Evolutionary conservation across 331 rosid genomes (phyloP), one percentile per base, ranked within the genome.

Genomic region (Dryas integrifolia): DNA sequence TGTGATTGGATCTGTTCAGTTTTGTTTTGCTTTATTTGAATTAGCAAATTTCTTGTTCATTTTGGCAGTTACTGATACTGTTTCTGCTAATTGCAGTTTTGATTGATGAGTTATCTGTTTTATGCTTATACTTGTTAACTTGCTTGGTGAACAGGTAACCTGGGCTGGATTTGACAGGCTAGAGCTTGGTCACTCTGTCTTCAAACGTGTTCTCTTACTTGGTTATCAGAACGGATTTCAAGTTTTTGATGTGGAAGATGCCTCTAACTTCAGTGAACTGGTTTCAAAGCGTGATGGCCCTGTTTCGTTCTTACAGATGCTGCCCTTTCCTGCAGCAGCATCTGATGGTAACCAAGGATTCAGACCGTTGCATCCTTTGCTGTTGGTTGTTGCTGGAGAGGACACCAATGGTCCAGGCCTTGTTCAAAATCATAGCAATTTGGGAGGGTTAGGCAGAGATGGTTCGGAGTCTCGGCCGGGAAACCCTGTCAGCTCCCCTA

Each of bases 191-290:
- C 88, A 76, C 18, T 84, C 85, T 50, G 51, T 50, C 74, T 59
- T 73, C 65, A 90, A 80, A 62, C 89, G 63, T 3, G 84, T 92
- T 71, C 87, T 92, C 56, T 84, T 92, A 77, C 91, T 92, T 51
- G 98, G 98, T 85, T 92, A 92, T 83, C 73, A 77, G 53, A 92
- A 90, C 16, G 98, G 98, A 6, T 92, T 92, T 88, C 98, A 92
- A 84, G 91, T 92, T 55, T 86, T 92, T 73, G 92, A 87, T 45
- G 96, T 90, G 72, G 92, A 92, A 43, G 96, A 88, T 82, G 96
- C 96, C 45, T 85, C 96, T 70, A 80, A 83, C 58, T 85, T 85
- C 79, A 88, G 80, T 49, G 98, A 92, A 68, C 77, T 90, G 65
- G 98, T 90, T 77, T 92, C 98, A 5, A 90, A 84, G 89, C 90